Evolutionary conservation across 2,329 filamentous ascomycete species (phyloP), one percentile per base, ranked within the genome.

Genomic region (Stagonosporopsis tanaceti): DNA sequence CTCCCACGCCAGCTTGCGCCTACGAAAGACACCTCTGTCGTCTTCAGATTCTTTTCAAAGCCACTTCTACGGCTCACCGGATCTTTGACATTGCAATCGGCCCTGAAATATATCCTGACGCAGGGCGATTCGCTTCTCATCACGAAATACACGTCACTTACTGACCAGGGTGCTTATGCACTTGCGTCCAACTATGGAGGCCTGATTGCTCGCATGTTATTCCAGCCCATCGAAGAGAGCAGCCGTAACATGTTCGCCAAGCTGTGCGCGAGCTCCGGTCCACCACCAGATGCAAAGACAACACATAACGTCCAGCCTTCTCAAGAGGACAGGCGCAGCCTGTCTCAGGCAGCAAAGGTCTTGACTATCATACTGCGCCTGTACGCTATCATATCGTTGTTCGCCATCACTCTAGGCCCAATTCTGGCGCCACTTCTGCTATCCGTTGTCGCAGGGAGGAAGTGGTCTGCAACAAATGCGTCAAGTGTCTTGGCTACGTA

Each of bases 171-270:
- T 14, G 88, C 92, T 34, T 99, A 98, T 72, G 92, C 93, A 0
- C 84, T 99, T 5, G 95, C 94, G 50, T 93, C 93, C 68, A 99
- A 98, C 76, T 99, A 83, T 74, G 95, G 95, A 22, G 91, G 93
- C 2, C 85, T 99, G 0, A 80, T 96, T 27, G 95, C 95, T 0
- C 87, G 95, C 3, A 86, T 98, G 62, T 80, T 99, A 47, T 94
- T 99, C 74, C 95, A 98, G 70, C 96, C 95, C 7, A 87, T 99
- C 58, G 95, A 99, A 76, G 96, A 99, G 77, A 94, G 90, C 74
- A 93, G 90, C 62, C 89, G 96, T 37, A 93, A 89, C 71, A 88
- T 97, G 72, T 97, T 98, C 69, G 93, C 92, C 50, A 90, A 90
- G 32, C 81, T 97, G 0, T 86, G 97, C 22, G 79, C 79, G 76